Percentiles rank a stretch among this genome's conserved stretches.
Evolutionary conservation across 2,329 filamentous ascomycete genomes (phyloP).

Genomic region (Pseudogymnoascus sp.): DNA sequence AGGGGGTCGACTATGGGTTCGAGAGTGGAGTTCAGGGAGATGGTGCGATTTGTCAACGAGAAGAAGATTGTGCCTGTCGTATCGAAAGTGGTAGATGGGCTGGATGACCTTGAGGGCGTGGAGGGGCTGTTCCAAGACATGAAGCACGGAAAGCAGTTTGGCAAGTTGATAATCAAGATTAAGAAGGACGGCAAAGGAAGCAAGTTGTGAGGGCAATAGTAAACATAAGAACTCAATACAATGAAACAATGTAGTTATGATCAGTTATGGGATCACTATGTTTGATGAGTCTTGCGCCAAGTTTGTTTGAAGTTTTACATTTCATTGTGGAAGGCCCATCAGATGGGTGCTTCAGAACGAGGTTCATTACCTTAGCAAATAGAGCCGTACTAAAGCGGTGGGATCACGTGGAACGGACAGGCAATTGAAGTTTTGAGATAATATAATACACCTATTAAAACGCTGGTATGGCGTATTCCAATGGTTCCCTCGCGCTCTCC

Average conservation of each 20-base stretch:
- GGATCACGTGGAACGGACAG: not conserved
- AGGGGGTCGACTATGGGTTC: slow-evolving; percentile 87
- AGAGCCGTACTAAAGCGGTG: not conserved
- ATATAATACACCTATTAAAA: slow-evolving; percentile 20
- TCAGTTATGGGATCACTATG: not conserved
- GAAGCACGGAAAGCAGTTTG: slow-evolving; percentile 78
- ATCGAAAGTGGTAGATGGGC: slow-evolving; percentile 61
- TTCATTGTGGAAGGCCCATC: too few relatives aligned
- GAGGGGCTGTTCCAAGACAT: slow-evolving; percentile 81
- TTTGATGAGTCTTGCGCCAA: not conserved
- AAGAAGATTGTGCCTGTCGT: slow-evolving; percentile 70
- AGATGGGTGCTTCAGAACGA: not conserved
- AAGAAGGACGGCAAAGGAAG: slow-evolving; percentile 21
- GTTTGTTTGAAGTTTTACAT: not conserved
- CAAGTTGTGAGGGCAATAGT: slow-evolving; percentile 10
- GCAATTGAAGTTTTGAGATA: not conserved
- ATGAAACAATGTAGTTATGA: not conserved
- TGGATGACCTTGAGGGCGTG: slow-evolving; percentile 71
- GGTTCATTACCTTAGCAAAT: not conserved
- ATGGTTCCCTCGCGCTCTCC: slow-evolving; percentile 46
- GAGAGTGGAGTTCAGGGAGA: slow-evolving; percentile 78
- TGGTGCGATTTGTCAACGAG: slow-evolving; percentile 72
- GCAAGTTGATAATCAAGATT: slow-evolving; percentile 79
- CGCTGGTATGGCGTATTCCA: slow-evolving; percentile 27
- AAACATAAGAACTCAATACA: not conserved